Evolutionary conservation across 2,329 filamentous ascomycete species (phyloP).

Genomic region (Raffaelea albimanens): DNA sequence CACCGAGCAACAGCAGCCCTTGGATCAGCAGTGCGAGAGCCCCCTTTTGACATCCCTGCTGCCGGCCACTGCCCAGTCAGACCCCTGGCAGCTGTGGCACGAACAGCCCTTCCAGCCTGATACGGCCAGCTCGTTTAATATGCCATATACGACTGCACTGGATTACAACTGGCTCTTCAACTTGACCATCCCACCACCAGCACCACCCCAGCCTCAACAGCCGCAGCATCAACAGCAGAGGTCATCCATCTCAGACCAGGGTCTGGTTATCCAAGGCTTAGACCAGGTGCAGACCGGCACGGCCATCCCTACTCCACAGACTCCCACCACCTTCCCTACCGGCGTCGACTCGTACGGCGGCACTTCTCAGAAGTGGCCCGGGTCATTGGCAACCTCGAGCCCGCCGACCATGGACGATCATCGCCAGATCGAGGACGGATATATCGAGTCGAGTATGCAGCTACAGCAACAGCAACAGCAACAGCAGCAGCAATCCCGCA

Average conservation of each 20-base stretch:
- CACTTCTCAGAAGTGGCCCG: neutral
- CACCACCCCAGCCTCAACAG: neutral
- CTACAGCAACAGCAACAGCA: too few species aligned
- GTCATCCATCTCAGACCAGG: neutral
- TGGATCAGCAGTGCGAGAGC: neutral
- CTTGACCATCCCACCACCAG: neutral
- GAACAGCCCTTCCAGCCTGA: slow-evolving; percentile 12
- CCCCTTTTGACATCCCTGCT: neutral
- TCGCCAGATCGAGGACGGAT: too few species aligned
- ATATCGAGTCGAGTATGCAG: too few species aligned
- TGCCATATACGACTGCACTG: slow-evolving; percentile 12
- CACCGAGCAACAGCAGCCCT: too few species aligned
- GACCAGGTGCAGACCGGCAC: neutral
- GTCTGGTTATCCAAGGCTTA: neutral
- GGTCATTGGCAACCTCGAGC: neutral
- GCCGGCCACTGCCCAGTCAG: neutral
- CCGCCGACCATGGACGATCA: too few species aligned
- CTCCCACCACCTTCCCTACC: neutral
- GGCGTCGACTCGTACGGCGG: neutral
- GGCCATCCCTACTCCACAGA: neutral
- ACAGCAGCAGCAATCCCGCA: too few species aligned
- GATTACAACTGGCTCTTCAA: slow-evolving; percentile 14
- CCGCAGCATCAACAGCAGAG: too few species aligned
- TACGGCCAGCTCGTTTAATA: slow-evolving; percentile 13
- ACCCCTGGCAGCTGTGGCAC: slow-evolving; percentile 2